Percentiles rank a stretch among this genome's conserved stretches.
Evolutionary conservation across 306 rosid species (phyloP).

Genomic region (Mucuna pruriens): DNA sequence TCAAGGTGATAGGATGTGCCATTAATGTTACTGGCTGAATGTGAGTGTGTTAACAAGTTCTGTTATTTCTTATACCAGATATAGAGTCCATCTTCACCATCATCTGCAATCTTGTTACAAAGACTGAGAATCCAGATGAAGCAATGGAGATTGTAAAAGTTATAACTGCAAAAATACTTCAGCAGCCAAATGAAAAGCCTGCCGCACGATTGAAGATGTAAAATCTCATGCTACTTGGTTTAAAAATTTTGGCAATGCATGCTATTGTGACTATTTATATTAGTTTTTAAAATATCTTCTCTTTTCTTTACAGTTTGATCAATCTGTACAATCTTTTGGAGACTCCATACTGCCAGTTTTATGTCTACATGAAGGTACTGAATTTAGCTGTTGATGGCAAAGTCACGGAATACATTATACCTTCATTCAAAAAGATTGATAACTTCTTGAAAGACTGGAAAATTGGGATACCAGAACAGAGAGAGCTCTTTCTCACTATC

Average conservation of each 20-base stretch:
- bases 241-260: not conserved
- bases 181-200: conserved; percentile 85
- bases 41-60: not conserved
- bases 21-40: conserved; percentile 4
- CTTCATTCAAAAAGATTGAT: conserved; percentile 79
- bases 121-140: conserved; percentile 77
- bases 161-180: conserved; percentile 68
- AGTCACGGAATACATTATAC: conserved; percentile 74
- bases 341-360: conserved; percentile 75
- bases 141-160: conserved; percentile 77
- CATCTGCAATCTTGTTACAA: conserved; percentile 85
- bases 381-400: conserved; percentile 78
- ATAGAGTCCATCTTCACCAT: conserved; percentile 88
- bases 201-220: conserved; percentile 89
- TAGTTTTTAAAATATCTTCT: not conserved
- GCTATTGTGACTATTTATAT: not conserved
- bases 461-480: conserved; percentile 73
- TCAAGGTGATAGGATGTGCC: not conserved
- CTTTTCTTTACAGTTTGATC: conserved; percentile 66
- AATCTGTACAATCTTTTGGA: conserved; percentile 89
- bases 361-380: conserved; percentile 80
- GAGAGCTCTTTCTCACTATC: conserved; percentile 73
- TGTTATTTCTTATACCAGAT: conserved; percentile 53
- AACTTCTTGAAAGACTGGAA: conserved; percentile 95
- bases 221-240: conserved; percentile 22